Evolutionary conservation across 495 filamentous ascomycete genomes (phyloP), one percentile per base, ranked within the genome.

Genomic region (Xanthoparmelia taractica): DNA sequence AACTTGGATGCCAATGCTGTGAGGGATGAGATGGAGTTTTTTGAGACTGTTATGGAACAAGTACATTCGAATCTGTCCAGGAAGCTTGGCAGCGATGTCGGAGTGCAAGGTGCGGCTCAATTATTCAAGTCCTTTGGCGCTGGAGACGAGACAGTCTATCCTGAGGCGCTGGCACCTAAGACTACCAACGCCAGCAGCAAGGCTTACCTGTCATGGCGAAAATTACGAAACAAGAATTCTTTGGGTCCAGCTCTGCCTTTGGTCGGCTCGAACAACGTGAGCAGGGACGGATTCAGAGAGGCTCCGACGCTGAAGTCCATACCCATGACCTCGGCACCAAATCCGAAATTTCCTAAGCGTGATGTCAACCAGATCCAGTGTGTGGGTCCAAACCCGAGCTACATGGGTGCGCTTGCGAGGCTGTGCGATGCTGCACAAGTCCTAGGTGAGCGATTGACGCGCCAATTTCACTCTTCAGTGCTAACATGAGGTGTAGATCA

Each of bases 381-480:
- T 68, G 80, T 83, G 43, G 95, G 95, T 8, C 90, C 91, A 10
- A 89, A 97, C 74, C 83, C 87, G 50, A 85, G 87, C 66, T 98
- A 97, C 70, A 96, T 96, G 88, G 84, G 85, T 59, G 87, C 90
- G 64, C 80, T 99, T 74, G 93, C 92, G 69, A 85, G 88, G 66
- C 77, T 99, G 65, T 99, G 92, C 73, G 94, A 99, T 78, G 90
- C 92, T 64, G 95, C 85, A 66, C 95, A 97, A 77, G 82, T 92
- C 41, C 76, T 98, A 72, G 94, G 94, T 97, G 80, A 79, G 89
- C 45, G 29, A 59, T 6, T 7, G 15, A 63, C 45, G 60, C 40
- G 1, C 17, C 36, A 13, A 12, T 29, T 11, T 23, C 12, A 45
- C 11, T 47, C n/a, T 57, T 68, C 55, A 63, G 47, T 47, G 37